Percentiles rank a stretch among this genome's conserved stretches.
phyloP scores from a whole-genome alignment of 2,329 filamentous ascomycete genomes.

The Venturia pyrina region DNA sequence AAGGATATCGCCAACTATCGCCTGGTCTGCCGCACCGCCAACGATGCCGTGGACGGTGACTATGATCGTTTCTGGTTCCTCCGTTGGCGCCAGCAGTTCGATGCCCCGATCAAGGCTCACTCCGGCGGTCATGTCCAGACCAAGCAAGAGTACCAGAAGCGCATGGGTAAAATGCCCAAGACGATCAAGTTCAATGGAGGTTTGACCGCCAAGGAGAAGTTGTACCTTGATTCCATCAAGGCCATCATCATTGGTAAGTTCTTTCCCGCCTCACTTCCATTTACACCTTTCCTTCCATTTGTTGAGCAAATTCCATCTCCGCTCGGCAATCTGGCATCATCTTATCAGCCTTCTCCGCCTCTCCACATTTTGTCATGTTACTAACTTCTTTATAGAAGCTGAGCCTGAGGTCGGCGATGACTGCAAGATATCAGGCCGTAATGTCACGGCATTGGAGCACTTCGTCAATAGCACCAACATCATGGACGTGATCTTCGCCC shows the following conservation, averaged over 20 bases:
- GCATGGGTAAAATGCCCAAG: constrained; percentile 18
- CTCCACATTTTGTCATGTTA: not conserved
- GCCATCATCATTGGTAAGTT: constrained; percentile 4
- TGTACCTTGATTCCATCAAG: constrained; percentile 11
- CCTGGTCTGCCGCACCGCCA: constrained; percentile 28
- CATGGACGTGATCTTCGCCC: constrained; percentile 13
- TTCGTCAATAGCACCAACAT: constrained; percentile 13
- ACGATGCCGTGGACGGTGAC: constrained; percentile 30
- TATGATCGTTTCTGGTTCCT: constrained; percentile 37
- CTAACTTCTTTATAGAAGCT: not conserved
- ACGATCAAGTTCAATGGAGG: constrained; percentile 20
- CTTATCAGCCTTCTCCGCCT: not conserved
- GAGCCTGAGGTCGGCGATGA: not conserved
- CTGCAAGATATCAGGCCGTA: not conserved
- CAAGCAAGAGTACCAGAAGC: constrained; percentile 27
- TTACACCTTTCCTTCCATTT: not conserved
- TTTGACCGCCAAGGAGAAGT: constrained; percentile 20
- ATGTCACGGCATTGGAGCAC: not conserved
- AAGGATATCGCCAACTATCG: constrained; percentile 34
- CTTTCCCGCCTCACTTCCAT: not conserved
- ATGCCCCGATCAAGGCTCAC: constrained; percentile 19
- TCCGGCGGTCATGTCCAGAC: constrained; percentile 15
- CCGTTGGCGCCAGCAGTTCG: constrained; percentile 34
- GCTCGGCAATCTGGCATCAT: not conserved
- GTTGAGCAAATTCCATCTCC: not conserved